Percentiles rank a stretch among this genome's conserved stretches.
Evolutionary conservation across 2,329 filamentous ascomycete genomes (phyloP).

Genomic region (Dactylellina drechsleri): DNA sequence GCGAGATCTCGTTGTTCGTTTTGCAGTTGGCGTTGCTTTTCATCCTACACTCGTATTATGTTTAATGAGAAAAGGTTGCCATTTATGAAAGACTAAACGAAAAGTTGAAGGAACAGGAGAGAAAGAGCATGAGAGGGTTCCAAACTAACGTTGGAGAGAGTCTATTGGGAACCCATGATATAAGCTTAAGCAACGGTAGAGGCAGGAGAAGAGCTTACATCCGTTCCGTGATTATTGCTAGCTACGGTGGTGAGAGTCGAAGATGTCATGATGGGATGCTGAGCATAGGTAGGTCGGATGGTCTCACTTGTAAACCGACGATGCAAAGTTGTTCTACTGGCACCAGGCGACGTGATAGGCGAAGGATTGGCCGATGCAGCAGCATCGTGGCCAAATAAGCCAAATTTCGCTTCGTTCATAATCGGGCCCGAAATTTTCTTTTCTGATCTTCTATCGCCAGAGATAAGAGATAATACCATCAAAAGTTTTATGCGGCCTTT

Average conservation of each 20-base stretch:
- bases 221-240: conserved; percentile 19
- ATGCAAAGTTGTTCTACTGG: conserved; percentile 47
- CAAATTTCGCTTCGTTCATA: conserved; percentile 52
- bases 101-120: neutral
- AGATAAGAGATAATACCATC: conserved; percentile 31
- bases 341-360: conserved; percentile 47
- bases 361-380: conserved; percentile 43
- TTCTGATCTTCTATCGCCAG: conserved; percentile 21
- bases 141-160: neutral
- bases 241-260: conserved; percentile 10
- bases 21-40: conserved; percentile 49
- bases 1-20: conserved; percentile 84
- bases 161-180: neutral
- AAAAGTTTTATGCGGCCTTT: conserved; percentile 13
- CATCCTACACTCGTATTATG: conserved; percentile 35
- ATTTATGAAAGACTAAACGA: neutral
- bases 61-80: conserved; percentile 2
- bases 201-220: conserved; percentile 23
- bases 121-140: neutral
- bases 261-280: conserved; percentile 20
- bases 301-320: conserved; percentile 51
- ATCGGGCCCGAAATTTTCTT: conserved; percentile 20
- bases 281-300: conserved; percentile 39
- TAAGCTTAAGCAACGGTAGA: neutral
- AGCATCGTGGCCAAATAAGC: conserved; percentile 44